Evolutionary conservation across 306 rosid genomes (phyloP).

Genomic region (Glycyrrhiza uralensis): DNA sequence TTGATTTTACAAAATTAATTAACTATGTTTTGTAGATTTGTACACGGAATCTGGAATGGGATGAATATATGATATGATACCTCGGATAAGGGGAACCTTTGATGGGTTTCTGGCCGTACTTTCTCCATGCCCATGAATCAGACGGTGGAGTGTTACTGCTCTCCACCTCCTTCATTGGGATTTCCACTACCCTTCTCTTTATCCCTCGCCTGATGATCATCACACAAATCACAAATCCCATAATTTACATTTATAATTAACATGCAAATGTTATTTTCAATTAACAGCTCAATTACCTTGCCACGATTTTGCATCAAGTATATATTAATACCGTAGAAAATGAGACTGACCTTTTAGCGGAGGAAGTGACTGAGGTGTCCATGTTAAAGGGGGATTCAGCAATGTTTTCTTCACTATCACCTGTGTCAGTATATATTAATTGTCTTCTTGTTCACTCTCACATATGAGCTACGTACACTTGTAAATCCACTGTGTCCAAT

Average conservation of each 20-base stretch:
- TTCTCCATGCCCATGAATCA: constrained; percentile 17
- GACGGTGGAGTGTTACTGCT: constrained; percentile 2
- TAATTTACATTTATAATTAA: neutral
- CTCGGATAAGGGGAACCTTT: constrained; percentile 13
- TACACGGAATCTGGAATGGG: no score
- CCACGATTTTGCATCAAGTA: neutral
- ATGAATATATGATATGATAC: neutral
- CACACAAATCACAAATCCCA: no score
- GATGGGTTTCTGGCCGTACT: constrained; percentile 3
- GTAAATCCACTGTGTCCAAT: constrained; percentile 1
- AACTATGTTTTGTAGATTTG: neutral
- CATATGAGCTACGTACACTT: neutral
- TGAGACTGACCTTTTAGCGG: neutral
- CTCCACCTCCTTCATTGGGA: neutral
- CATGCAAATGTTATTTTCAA: neutral
- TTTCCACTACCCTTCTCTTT: constrained; percentile 7
- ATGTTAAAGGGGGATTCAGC: neutral
- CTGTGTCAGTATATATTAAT: no score
- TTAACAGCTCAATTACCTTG: neutral
- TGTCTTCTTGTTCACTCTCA: neutral
- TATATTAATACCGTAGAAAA: neutral
- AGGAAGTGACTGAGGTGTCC: neutral
- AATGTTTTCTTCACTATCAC: neutral
- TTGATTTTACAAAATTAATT: neutral
- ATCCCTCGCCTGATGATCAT: neutral